These are phyloP conservation scores for Debaryomycetaceae sp. DNA, from an alignment of 1,139 yeast species.

Conservation along the genomic window DNA sequence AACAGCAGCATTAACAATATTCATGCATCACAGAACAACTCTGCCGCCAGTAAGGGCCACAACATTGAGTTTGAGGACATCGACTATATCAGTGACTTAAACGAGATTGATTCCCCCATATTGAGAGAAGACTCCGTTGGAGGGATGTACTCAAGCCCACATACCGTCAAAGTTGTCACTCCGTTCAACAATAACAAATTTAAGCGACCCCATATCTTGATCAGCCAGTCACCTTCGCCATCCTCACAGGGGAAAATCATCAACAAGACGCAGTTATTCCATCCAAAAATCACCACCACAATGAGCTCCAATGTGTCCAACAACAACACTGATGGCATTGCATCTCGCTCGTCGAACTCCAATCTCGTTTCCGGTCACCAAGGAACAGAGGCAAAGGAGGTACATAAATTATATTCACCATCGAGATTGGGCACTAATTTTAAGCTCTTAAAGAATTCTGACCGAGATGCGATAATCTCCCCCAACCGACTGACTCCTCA, in stretches of 20 bases:
- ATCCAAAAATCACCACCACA: background rate
- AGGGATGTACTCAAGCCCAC: background rate
- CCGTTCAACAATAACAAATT: conserved; percentile 30
- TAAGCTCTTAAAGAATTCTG: conserved; percentile 33
- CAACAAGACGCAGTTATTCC: conserved; percentile 8
- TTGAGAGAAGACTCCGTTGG: conserved; percentile 6
- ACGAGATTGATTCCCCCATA: conserved; percentile 24
- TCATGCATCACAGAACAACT: background rate
- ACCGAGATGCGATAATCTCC: conserved; percentile 29
- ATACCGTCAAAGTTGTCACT: conserved; percentile 9
- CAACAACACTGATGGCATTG: conserved; percentile 12
- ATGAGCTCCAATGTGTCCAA: conserved; percentile 6
- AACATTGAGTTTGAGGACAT: conserved; percentile 13
- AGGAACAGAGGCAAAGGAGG: conserved; percentile 2
- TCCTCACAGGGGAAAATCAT: conserved; percentile 16
- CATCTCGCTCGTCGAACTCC: conserved; percentile 12
- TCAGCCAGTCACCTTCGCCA: conserved; percentile 45
- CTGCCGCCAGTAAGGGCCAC: background rate
- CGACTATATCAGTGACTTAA: conserved; percentile 25
- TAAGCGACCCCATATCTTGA: conserved; percentile 45
- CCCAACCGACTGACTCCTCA: conserved; percentile 20
- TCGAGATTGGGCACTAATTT: conserved; percentile 23
- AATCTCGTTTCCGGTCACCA: too few species aligned
- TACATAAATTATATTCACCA: conserved; percentile 24
- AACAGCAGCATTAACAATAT: conserved; percentile 1